A percentile compares a stretch with the other conserved stretches of the same genome.
These are phyloP conservation scores for Desmodesmus armatus DNA, from an alignment of 139 green algal genomes.

Conservation along the genomic window DNA sequence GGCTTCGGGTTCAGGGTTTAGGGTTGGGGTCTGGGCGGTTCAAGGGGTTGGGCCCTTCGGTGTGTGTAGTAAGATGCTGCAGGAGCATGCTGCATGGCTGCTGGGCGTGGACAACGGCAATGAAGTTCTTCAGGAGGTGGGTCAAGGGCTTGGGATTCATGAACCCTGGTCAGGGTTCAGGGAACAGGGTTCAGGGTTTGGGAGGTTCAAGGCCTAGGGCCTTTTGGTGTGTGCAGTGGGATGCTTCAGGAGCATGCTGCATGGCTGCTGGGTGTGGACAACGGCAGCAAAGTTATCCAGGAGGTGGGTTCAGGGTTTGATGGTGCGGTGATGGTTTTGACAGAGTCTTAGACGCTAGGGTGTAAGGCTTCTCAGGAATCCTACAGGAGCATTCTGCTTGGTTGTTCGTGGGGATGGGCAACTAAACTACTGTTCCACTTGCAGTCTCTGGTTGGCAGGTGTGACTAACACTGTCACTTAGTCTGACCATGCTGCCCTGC, in stretches of 20 bases:
- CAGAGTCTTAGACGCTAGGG: slow-evolving; percentile 2
- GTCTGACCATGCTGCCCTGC: too few species aligned
- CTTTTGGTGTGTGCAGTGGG: too few species aligned
- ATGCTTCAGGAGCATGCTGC: slow-evolving; percentile 38
- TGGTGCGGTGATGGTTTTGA: too few species aligned
- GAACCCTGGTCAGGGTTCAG: background rate
- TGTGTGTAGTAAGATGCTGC: slow-evolving; percentile 31
- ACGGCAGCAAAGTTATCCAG: background rate
- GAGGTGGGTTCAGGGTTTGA: slow-evolving; percentile 36
- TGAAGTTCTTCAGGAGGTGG: slow-evolving; percentile 11
- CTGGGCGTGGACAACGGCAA: slow-evolving; percentile 41
- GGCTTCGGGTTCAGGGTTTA: background rate
- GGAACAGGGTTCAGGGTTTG: too few species aligned
- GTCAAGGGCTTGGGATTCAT: too few species aligned
- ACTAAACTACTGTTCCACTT: background rate
- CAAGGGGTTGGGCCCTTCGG: slow-evolving; percentile 11
- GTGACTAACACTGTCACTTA: too few species aligned
- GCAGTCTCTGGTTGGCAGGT: too few species aligned
- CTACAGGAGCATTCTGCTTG: slow-evolving; percentile 22
- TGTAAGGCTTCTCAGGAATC: slow-evolving; percentile 15
- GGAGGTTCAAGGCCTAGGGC: too few species aligned
- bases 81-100: slow-evolving; percentile 24
- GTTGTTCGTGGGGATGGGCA: slow-evolving; percentile 36
- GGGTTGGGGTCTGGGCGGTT: too few species aligned
- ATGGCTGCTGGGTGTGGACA: slow-evolving; percentile 33